A percentile compares a stretch with the other conserved stretches of the same genome.
These are phyloP conservation scores for Coemansia sp. DNA, from an alignment of 192 early-diverging fungal genomes.

Conservation along the genomic window DNA sequence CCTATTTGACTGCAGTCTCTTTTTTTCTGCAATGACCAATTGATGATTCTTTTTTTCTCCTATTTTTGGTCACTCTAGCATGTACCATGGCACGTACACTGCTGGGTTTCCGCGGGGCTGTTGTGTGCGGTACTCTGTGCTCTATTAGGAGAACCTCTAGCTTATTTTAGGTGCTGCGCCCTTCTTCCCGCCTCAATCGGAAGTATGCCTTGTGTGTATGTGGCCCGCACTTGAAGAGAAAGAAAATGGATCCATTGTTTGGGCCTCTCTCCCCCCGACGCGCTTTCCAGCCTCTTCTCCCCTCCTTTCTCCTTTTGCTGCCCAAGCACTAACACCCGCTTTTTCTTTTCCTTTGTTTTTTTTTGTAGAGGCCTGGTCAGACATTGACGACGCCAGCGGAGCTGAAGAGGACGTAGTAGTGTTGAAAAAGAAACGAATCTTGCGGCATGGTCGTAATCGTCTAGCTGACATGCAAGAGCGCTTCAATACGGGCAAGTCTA, in stretches of 20 bases:
- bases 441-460: conserved; percentile 50
- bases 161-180: conserved; percentile 6
- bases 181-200: conserved; percentile 12
- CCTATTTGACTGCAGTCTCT: not conserved
- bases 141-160: not conserved
- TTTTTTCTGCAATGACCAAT: not conserved
- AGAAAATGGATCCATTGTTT: conserved; percentile 9
- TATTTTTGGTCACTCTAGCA: not conserved
- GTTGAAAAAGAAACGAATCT: conserved; percentile 42
- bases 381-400: conserved; percentile 49
- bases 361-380: conserved; percentile 52
- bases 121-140: not conserved
- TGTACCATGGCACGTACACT: not conserved
- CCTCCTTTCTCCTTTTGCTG: not conserved
- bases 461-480: conserved; percentile 45
- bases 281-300: conserved; percentile 7
- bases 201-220: conserved; percentile 1
- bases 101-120: not conserved
- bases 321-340: conserved; percentile 1
- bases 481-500: conserved; percentile 39
- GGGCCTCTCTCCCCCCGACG: not conserved
- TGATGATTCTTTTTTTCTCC: not conserved
- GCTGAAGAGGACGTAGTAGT: conserved; percentile 34
- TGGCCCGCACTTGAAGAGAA: not conserved
- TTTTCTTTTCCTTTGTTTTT: not conserved